Evolutionary conservation across 2,329 filamentous ascomycete genomes (phyloP).

Genomic region (Cadophora sp.): DNA sequence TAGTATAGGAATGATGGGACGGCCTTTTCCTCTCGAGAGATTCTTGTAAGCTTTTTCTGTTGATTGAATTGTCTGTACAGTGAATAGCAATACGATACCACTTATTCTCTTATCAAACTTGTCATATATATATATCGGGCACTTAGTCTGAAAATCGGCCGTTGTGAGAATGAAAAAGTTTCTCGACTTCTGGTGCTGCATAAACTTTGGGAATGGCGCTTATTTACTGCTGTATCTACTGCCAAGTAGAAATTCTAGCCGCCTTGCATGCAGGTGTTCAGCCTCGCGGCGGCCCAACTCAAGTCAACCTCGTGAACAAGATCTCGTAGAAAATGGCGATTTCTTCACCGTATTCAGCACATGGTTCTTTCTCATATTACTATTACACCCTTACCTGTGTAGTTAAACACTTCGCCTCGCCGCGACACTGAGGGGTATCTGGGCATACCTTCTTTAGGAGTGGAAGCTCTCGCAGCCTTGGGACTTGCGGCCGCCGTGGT

Average conservation of each 20-base stretch:
- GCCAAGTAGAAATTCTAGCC: not conserved
- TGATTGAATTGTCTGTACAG: constrained; percentile 6
- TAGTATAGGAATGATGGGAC: constrained; percentile 16
- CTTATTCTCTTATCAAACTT: not conserved
- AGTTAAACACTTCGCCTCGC: too few relatives aligned
- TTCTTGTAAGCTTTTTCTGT: constrained; percentile 4
- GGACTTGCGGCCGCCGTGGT: not conserved
- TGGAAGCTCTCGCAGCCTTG: constrained; percentile 12
- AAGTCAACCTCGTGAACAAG: not conserved
- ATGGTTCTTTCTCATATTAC: too few relatives aligned
- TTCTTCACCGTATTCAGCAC: too few relatives aligned
- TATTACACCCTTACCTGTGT: too few relatives aligned
- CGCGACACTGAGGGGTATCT: too few relatives aligned
- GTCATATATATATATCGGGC: not conserved
- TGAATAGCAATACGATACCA: constrained; percentile 19
- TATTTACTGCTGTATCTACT: not conserved
- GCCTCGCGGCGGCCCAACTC: constrained; percentile 2
- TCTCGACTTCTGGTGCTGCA: not conserved
- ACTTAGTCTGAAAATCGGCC: not conserved
- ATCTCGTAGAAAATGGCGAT: not conserved
- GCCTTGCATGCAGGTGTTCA: not conserved
- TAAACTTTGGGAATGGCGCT: not conserved
- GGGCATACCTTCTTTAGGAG: not conserved
- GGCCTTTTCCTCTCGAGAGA: constrained; percentile 16
- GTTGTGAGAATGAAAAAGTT: not conserved